Conservation (phyloP, 2,329 filamentous ascomycete species). For the Hypoxylon sp. region DNA sequence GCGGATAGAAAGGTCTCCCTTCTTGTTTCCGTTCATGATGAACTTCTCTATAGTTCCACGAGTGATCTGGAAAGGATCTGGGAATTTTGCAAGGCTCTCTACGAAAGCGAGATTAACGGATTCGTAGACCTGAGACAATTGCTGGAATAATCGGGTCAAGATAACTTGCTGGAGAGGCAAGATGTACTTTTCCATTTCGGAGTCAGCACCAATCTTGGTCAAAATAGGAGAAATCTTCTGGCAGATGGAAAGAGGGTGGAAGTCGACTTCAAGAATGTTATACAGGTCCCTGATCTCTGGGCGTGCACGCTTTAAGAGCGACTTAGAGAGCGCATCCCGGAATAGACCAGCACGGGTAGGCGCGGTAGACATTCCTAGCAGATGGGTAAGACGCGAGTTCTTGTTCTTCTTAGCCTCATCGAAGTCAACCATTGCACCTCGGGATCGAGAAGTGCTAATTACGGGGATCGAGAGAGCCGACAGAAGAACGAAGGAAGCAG, state of each 20-base stretch:
- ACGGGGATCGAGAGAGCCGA: conserved; percentile 98
- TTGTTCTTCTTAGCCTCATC: conserved; percentile 99
- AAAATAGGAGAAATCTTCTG: conserved; percentile 98
- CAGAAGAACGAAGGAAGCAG: conserved; percentile 94
- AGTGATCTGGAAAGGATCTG: conserved; percentile 94
- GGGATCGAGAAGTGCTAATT: conserved; percentile 97
- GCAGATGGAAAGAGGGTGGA: conserved; percentile 98
- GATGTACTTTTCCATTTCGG: conserved; percentile 98
- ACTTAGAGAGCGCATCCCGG: conserved; percentile 96
- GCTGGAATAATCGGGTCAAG: conserved; percentile 97
- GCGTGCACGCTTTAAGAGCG: conserved; percentile 89
- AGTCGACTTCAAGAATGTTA: conserved; percentile 99
- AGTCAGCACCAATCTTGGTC: conserved; percentile 90
- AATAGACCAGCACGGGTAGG: conserved; percentile 92
- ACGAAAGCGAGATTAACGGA: conserved; percentile 96
- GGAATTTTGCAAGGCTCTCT: conserved; percentile 93
- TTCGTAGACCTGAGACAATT: conserved; percentile 98
- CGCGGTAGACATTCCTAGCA: conserved; percentile 91
- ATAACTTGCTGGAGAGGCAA: conserved; percentile 97
- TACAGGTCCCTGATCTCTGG: conserved; percentile 97
- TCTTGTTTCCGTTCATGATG: conserved; percentile 99
- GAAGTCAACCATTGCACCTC: conserved; percentile 95
- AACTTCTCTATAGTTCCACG: conserved; percentile 97
- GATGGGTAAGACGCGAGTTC: conserved; percentile 95
- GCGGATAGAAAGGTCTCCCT: conserved; percentile 95